Conservation (phyloP, 768 basidiomycete genomes). For the Tulasnella sp. region DNA sequence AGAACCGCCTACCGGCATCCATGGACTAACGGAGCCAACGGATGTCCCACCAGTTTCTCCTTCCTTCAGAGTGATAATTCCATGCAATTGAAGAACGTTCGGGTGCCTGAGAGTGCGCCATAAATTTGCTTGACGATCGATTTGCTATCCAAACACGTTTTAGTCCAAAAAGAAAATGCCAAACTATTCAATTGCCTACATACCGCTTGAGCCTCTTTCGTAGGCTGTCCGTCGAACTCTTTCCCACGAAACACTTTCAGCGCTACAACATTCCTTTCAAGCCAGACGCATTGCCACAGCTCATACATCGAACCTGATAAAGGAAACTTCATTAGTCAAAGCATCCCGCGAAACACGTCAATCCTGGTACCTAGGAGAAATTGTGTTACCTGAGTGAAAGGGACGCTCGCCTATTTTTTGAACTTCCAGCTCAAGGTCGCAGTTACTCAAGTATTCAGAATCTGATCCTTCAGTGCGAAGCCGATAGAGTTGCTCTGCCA, state of each 20-base stretch:
- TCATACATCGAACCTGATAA: neutral
- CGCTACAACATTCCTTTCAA: neutral
- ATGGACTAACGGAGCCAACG: neutral
- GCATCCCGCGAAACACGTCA: neutral
- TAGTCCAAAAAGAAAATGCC: no score
- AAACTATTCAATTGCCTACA: no score
- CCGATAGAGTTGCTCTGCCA: neutral
- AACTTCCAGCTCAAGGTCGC: conserved; percentile 1
- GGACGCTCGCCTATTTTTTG: conserved; percentile 1
- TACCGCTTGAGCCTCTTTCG: no score
- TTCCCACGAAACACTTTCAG: conserved; percentile 6
- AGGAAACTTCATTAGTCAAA: neutral
- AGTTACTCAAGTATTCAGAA: neutral
- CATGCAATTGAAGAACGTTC: neutral
- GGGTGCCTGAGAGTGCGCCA: neutral
- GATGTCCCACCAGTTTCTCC: neutral
- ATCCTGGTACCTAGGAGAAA: neutral
- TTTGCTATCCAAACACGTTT: neutral
- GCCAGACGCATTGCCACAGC: conserved; percentile 11
- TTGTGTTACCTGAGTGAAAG: conserved; percentile 2
- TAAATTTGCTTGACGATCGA: conserved; percentile 1
- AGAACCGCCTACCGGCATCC: no score
- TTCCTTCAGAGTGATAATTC: neutral
- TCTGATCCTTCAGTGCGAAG: neutral
- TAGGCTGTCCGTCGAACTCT: neutral